phyloP scores from a whole-genome alignment of 352 stramenopile genomes.

The Pythium pyrilobum region DNA sequence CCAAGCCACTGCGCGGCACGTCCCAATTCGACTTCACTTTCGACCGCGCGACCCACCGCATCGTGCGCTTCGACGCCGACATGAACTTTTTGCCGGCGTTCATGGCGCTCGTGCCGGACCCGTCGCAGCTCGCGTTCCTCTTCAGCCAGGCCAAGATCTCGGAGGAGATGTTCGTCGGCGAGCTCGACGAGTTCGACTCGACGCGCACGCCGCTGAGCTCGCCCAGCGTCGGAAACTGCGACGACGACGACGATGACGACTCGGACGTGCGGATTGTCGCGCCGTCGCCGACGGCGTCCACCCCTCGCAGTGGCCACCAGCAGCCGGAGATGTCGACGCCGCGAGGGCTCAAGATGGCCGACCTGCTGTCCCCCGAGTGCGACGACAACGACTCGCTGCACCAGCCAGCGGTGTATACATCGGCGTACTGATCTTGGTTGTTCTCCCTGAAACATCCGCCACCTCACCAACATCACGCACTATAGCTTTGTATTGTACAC shows the following conservation, averaged over 20 bases:
- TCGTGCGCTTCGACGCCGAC: constrained; percentile 14
- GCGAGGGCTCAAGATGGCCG: constrained; percentile 4
- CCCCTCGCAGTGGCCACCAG: neutral
- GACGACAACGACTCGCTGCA: neutral
- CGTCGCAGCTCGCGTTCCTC: constrained; percentile 4
- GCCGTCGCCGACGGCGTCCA: neutral
- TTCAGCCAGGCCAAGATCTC: constrained; percentile 15
- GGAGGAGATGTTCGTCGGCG: constrained; percentile 14
- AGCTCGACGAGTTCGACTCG: constrained; percentile 7
- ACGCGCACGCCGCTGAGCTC: neutral
- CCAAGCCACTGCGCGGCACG: constrained; percentile 1
- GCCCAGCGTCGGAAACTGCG: neutral
- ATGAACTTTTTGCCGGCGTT: constrained; percentile 20
- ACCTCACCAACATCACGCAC: too few relatives aligned
- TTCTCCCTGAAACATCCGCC: too few relatives aligned
- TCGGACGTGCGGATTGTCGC: neutral
- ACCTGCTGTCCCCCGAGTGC: neutral
- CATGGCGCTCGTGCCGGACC: constrained; percentile 6
- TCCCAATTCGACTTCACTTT: constrained; percentile 16
- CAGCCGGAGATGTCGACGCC: neutral
- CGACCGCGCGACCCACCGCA: neutral
- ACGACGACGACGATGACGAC: neutral
- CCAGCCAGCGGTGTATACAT: neutral
- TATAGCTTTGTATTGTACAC: too few relatives aligned
- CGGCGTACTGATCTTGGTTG: too few relatives aligned